These are phyloP conservation scores for Tilletia caries DNA, from an alignment of 1,284 basidiomycete genomes.

Conservation along the genomic window DNA sequence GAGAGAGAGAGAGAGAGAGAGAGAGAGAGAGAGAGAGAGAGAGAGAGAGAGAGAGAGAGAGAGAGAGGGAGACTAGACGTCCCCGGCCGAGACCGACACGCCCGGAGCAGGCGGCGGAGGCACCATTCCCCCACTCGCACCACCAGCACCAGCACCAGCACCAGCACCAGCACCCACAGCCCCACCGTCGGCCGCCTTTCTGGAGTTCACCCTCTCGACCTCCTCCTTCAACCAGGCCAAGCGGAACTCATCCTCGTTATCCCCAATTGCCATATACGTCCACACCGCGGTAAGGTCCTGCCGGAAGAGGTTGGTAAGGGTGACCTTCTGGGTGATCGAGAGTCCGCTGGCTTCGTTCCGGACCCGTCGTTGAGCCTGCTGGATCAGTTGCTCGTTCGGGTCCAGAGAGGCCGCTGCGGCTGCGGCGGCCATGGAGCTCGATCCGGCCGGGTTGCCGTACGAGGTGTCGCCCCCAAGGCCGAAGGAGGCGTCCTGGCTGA, in stretches of 20 bases:
- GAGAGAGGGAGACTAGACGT: too few relatives aligned
- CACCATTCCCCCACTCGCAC: too few relatives aligned
- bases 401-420: neutral
- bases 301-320: constrained; percentile 3
- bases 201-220: constrained; percentile 4
- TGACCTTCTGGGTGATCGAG: constrained; percentile 6
- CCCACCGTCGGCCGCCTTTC: neutral
- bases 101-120: too few relatives aligned
- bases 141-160: neutral
- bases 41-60: too few relatives aligned
- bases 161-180: neutral
- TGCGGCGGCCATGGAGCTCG: neutral
- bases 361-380: constrained; percentile 10
- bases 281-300: constrained; percentile 6
- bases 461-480: neutral
- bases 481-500: neutral
- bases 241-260: constrained; percentile 12
- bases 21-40: too few relatives aligned
- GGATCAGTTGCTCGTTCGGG: constrained; percentile 11
- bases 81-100: too few relatives aligned
- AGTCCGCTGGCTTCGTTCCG: neutral
- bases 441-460: neutral
- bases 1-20: too few relatives aligned
- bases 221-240: constrained; percentile 14
- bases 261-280: constrained; percentile 12